Conservation (phyloP, 805 yeast species). For the Metschnikowia santaceciliae region DNA sequence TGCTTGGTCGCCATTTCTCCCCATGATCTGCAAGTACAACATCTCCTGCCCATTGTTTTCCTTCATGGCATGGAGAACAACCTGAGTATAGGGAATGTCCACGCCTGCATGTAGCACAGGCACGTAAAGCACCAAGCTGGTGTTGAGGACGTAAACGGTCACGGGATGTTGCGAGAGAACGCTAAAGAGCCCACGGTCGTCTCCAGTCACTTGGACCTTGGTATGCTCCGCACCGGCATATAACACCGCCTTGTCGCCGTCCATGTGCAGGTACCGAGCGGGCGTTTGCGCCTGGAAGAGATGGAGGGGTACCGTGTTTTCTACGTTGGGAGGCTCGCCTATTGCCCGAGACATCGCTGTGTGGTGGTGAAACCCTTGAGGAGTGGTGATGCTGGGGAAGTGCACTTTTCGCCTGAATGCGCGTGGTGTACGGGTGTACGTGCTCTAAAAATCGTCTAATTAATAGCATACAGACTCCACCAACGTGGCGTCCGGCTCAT, state of each 20-base stretch:
- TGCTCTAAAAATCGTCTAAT: not conserved
- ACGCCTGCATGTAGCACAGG: conserved; percentile 21
- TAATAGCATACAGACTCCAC: not conserved
- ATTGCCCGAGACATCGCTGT: conserved; percentile 12
- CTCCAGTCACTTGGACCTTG: conserved; percentile 6
- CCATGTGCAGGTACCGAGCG: conserved; percentile 32
- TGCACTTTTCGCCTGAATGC: conserved; percentile 4
- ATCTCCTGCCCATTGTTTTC: conserved; percentile 11
- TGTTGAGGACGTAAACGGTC: conserved; percentile 33
- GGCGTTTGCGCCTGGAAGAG: conserved; percentile 37
- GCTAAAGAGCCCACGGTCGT: not conserved
- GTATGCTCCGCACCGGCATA: conserved; percentile 32
- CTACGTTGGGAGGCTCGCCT: conserved; percentile 34
- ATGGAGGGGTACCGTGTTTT: conserved; percentile 35
- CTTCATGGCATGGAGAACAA: conserved; percentile 32
- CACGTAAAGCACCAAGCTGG: conserved; percentile 32
- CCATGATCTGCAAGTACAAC: conserved; percentile 32
- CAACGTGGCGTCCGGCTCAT: not conserved
- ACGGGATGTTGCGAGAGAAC: conserved; percentile 5
- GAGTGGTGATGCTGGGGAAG: not conserved
- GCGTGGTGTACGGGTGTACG: conserved; percentile 1
- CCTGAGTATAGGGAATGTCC: conserved; percentile 32
- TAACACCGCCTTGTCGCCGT: conserved; percentile 39
- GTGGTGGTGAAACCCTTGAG: not conserved
- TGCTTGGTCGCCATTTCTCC: not conserved